Evolutionary conservation across 2,329 filamentous ascomycete genomes (phyloP).

Genomic region (Neonectria faginata): DNA sequence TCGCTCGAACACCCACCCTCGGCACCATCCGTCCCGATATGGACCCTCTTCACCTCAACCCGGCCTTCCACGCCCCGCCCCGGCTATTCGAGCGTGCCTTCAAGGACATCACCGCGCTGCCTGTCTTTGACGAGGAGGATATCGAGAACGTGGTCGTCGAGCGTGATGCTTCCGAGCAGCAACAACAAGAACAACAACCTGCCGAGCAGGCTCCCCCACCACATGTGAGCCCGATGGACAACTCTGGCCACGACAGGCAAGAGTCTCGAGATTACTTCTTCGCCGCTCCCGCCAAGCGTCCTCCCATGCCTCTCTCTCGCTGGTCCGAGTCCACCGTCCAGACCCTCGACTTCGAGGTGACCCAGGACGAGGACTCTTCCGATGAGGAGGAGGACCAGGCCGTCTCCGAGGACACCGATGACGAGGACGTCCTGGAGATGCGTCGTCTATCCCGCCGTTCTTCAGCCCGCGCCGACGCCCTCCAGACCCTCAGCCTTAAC

Average conservation of each 20-base stretch:
- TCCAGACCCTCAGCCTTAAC: constrained; percentile 49
- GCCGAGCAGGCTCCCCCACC: constrained; percentile 49
- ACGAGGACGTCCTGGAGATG: constrained; percentile 43
- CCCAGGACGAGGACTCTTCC: constrained; percentile 40
- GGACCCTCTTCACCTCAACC: constrained; percentile 52
- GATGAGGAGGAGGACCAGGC: constrained; percentile 39
- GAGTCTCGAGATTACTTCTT: constrained; percentile 52
- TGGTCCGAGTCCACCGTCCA: constrained; percentile 59
- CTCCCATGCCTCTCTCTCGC: constrained; percentile 51
- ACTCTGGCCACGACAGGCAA: constrained; percentile 38
- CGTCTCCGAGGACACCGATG: constrained; percentile 40
- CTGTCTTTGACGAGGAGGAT: constrained; percentile 47
- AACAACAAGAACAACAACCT: constrained; percentile 33
- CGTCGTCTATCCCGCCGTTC: constrained; percentile 36
- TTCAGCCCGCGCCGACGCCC: constrained; percentile 33
- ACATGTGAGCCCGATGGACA: constrained; percentile 43
- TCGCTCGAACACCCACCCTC: constrained; percentile 41
- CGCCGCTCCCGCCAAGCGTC: constrained; percentile 45
- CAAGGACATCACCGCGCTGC: constrained; percentile 42
- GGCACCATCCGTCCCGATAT: constrained; percentile 44
- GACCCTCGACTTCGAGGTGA: constrained; percentile 38
- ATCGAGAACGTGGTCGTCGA: constrained; percentile 35
- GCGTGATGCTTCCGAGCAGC: constrained; percentile 42
- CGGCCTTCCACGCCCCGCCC: constrained; percentile 52
- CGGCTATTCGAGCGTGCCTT: constrained; percentile 53